Conservation (phyloP, 495 filamentous ascomycete species). For the Cairneyella variabilis region DNA sequence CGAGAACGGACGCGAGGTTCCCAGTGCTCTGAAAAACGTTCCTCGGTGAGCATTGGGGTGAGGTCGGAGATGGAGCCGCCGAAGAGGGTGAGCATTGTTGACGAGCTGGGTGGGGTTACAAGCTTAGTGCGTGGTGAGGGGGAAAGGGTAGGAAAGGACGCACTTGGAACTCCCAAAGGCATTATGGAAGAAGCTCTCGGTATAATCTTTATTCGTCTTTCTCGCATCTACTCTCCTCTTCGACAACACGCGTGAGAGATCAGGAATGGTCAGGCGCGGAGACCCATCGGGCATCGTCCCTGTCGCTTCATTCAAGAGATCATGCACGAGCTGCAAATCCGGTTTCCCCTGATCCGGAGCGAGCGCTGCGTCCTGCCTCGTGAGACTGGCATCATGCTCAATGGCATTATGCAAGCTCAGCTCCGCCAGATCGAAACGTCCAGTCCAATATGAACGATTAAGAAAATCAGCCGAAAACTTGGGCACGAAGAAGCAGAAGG, state of each 20-base stretch:
- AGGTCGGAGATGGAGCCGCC: constrained; percentile 12
- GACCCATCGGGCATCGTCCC: constrained; percentile 4
- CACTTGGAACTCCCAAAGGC: constrained; percentile 17
- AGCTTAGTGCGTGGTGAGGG: too few species aligned
- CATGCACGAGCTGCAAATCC: constrained; percentile 9
- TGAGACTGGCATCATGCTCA: constrained; percentile 37
- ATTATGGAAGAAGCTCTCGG: constrained; percentile 17
- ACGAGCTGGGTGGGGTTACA: constrained; percentile 3
- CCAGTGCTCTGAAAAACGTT: constrained; percentile 13
- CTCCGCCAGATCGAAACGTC: constrained; percentile 32
- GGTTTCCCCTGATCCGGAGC: constrained; percentile 13
- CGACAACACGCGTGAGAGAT: constrained; percentile 11
- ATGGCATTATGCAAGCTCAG: constrained; percentile 33
- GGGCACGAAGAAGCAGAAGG: constrained; percentile 23
- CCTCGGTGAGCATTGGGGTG: constrained; percentile 15
- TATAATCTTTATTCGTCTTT: constrained; percentile 13
- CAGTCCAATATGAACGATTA: constrained; percentile 21
- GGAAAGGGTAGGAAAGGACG: background rate
- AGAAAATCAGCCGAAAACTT: constrained; percentile 27
- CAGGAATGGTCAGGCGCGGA: constrained; percentile 8
- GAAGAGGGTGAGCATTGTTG: constrained; percentile 18
- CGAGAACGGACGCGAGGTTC: constrained; percentile 14
- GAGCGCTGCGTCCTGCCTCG: constrained; percentile 27
- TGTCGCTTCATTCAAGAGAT: constrained; percentile 3
- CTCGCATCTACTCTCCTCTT: constrained; percentile 14